Evolutionary conservation across 768 basidiomycete genomes (phyloP), one percentile per base, ranked within the genome.

Genomic region (Tylopilus sp.): DNA sequence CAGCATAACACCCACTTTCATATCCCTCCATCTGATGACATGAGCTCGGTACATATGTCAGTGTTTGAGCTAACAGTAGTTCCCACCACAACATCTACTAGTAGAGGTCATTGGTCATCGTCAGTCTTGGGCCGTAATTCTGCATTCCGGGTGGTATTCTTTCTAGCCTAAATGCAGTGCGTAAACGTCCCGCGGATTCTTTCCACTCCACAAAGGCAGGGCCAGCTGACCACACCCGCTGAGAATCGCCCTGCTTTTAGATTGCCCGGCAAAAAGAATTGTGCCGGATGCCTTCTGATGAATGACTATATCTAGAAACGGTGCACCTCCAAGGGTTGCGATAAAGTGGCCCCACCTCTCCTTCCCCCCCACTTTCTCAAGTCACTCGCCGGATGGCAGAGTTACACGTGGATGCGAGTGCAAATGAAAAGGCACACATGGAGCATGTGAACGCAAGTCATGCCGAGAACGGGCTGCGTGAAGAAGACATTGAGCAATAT

Each of bases 401-500:
- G 12, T 31, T 44, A 38, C 42, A 49, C 36, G 38, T 50, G 12
- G 33, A 44, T 28, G 35, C 22, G 4, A 22, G 25, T 20, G 20
- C 45, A 51, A 43, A 59, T 45, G 52, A 55, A 50, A 64, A 62
- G 13, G 8, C 10, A 1, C 52, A 15, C 9, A 15, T n/a, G 3
- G 42, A n/a, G 1, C 22, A 51, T n/a, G 21, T 3, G 30, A 40
- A 49, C 17, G 25, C 3, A 33, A 43, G 10, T n/a, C n/a, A 23
- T 38, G n/a, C 40, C 2, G 47, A 48, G 6, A 36, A 17, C 15
- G 33, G 18, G 1, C 50, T 53, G 13, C 11, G 23, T 15, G 33
- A 53, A 18, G 50, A 58, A 45, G 63, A 59, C 18, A 48, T 62
- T 1, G 42, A 55, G 31, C 26, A 17, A 6, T 48, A 60, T 35